Base-by-base conservation (phyloP, 208 protist species). In the Lotmaria passim region DNA sequence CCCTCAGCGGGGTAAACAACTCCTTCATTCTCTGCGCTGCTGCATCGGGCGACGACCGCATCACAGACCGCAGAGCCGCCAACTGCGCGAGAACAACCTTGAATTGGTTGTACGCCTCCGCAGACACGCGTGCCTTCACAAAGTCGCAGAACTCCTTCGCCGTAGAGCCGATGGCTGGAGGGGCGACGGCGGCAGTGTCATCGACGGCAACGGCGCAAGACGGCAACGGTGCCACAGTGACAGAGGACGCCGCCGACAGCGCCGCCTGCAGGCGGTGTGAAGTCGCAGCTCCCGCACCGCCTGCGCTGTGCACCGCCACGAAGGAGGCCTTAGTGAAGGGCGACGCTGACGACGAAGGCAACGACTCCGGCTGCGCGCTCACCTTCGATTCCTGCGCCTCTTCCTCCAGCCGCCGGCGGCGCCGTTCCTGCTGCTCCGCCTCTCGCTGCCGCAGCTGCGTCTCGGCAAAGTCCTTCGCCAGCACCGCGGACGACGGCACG, bases 121-220 rank as follows among this genome's bases (percentile, higher is more conserved):
- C 75, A 1, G 73, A 46, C 12, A 96, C 70, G 21, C 72, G 81
- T 15, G 65, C 59, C 65, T 93, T 93, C 10, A 96, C 57, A 79
- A 86, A 94, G 12, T 83, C 76, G 76, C 91, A 94, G 74, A 94
- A 94, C 66, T 96, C 87, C 59, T 81, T 85, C 11, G 91, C 92
- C 2, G 78, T 86, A 11, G 71, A 44, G 17, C 86, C 91, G 7
- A 91, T 30, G 1, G 64, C 15, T 2, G 64, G 28, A 15, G 47
- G 61, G 19, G 21, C 33, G 7, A 64, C 31, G 51, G 50, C 43
- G 8, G 19, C 50, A 12, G 30, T 6, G 15, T 28, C 23, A 23
- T 31, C 23, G 1, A 30, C 55, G 46, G 2, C 5, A 4, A 46
- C 15, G 15, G 41, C 41, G 41, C 11, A 46, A 4, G 38, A 58